Base-by-base conservation (phyloP, 768 basidiomycete genomes). In the Mycena polygramma region DNA sequence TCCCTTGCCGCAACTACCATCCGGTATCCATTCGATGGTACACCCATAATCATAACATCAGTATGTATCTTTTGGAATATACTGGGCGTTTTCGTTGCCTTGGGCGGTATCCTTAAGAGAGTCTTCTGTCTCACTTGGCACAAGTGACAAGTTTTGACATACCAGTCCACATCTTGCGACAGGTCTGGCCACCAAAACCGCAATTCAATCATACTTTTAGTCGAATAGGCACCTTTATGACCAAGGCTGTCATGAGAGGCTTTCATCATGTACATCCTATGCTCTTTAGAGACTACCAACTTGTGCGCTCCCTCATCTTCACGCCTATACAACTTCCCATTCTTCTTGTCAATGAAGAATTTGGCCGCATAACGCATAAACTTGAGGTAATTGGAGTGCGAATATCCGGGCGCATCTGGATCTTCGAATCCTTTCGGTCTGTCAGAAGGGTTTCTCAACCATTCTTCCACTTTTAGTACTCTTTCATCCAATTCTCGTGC, bases 101-200 rank as follows among this genome's bases (percentile, higher is more conserved):
- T 73, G 7, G 81, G 79, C 2, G 78, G 81, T 2, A 80, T 77
- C 1, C 73, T 49, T 3, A 80, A 30, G 30, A 77, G 64, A 1
- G 68, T 68, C 43, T 45, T 77, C 46, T 70, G 69, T 4, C 79
- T 41, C 0, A 75, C n/a, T 63, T 84, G 81, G 67, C 81, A 83
- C 3, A 75, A 22, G 57, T 79, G 75, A 39, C 82, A 82, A 13
- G 78, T 77, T 20, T 74, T 71, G 4, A 82, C 49, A 59, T 75
- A 82, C 78, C 79, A 81, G n/a, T 52, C 51, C 1, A 82, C 64
- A 54, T 83, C 79, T 2, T 39, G 36, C 2, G 77, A 71, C 4
- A 78, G 15, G 2, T 65, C 65, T 2, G 71, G 75, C 73, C 71
- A 78, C 75, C 75, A 81, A 48, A 76, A 77, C 1, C 75, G 58